Base-by-base conservation (phyloP, 768 basidiomycete genomes). In the Russula olivacea region DNA sequence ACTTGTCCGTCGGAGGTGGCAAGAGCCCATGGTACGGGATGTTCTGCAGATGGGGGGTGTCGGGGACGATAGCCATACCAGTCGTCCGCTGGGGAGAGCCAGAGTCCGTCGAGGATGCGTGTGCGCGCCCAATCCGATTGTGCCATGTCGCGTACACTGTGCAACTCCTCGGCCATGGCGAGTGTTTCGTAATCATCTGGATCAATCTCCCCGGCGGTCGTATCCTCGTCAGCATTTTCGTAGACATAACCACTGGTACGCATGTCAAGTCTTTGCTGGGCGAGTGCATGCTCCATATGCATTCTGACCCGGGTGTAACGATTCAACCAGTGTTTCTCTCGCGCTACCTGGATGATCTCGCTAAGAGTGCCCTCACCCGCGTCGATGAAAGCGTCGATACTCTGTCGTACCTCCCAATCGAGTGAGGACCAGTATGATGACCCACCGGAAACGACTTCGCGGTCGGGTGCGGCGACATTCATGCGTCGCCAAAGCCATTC, bases 241-340 rank as follows among this genome's bases (percentile, higher is more conserved):
- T 69, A 73, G 41, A 63, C 69, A 59, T 73, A 76, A 55, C 47
- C 67, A 61, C 69, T 74, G 67, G 75, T 68, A 63, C 76, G 65
- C 72, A 75, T 66, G 71, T 74, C 73, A n/a, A 72, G 71, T 30
- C 75, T 69, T 23, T 71, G 67, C 54, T 88, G 84, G 28, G 87
- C 87, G 9, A 89, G 72, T 3, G 86, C 85, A 65, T 89, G 87
- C 65, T 78, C 77, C 72, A 89, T 80, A 70, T 89, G 78, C 61
- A 87, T 85, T 1, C 77, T 76, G 63, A 89, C 78, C 65, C 85
- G 85, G 0, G 89, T 91, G 69, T 82, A 72, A 45, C 74, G 78
- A 41, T 83, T 76, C 53, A 91, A 71, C 89, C 89, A 91, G 59
- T 79, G 76, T 71, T 88, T 87, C 72, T 91, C 89, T 64, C 82